Evolutionary conservation across 2,329 filamentous ascomycete species (phyloP).

Genomic region (Hypoxylon sp.): DNA sequence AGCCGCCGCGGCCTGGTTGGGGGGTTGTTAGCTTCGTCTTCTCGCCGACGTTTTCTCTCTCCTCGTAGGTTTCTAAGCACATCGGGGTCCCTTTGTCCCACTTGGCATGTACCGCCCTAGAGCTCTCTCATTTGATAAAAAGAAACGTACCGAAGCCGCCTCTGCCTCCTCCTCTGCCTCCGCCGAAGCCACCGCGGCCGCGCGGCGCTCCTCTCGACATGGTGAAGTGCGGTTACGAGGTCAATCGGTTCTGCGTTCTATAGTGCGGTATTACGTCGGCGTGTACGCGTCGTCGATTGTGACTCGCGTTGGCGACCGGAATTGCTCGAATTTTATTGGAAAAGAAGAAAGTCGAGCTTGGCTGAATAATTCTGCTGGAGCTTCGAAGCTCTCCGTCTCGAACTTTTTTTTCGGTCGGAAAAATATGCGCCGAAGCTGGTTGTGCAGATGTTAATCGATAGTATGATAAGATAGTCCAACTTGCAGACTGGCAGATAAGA

Average conservation of each 20-base stretch:
- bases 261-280: background rate
- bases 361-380: slow-evolving; percentile 27
- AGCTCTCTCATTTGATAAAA: background rate
- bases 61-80: too few species aligned
- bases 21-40: background rate
- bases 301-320: slow-evolving; percentile 11
- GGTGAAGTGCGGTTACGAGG: slow-evolving; percentile 9
- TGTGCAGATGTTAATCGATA: background rate
- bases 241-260: slow-evolving; percentile 18
- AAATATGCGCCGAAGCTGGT: slow-evolving; percentile 10
- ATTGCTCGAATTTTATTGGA: background rate
- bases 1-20: slow-evolving; percentile 45
- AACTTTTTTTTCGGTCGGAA: slow-evolving; percentile 30
- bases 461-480: background rate
- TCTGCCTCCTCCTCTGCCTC: slow-evolving; percentile 39
- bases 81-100: background rate
- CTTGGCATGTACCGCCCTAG: background rate
- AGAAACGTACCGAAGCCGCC: slow-evolving; percentile 41
- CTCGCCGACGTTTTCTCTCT: background rate
- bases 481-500: too few species aligned
- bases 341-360: slow-evolving; percentile 1
- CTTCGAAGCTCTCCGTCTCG: background rate
- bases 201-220: slow-evolving; percentile 48
- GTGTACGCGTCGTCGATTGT: background rate
- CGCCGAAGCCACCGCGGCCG: slow-evolving; percentile 45